Evolutionary conservation across 2,329 filamentous ascomycete genomes (phyloP).

Genomic region (Magnaporthales sp.): DNA sequence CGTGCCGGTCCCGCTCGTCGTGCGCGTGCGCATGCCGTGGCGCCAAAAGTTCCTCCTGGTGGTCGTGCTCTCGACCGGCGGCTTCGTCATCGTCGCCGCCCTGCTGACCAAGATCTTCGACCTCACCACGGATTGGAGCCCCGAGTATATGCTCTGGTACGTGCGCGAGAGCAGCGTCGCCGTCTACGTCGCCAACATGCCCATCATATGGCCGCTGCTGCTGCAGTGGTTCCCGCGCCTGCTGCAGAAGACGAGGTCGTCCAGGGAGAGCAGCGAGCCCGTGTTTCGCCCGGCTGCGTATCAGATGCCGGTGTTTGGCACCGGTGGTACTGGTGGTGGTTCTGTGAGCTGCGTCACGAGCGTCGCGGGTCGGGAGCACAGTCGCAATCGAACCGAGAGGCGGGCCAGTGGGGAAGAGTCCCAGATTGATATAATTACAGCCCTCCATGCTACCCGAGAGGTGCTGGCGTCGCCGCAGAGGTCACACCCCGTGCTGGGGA

Average conservation of each 20-base stretch:
- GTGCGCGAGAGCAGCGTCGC: constrained; percentile 43
- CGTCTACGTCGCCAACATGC: constrained; percentile 43
- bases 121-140: constrained; percentile 19
- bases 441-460: not conserved
- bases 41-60: constrained; percentile 36
- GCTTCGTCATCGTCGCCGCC: constrained; percentile 34
- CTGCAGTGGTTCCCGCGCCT: constrained; percentile 14
- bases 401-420: not conserved
- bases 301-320: not conserved
- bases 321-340: too few species aligned
- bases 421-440: not conserved
- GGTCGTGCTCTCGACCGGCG: constrained; percentile 39
- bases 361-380: not conserved
- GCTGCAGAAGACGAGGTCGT: not conserved
- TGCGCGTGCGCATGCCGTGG: constrained; percentile 28
- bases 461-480: not conserved
- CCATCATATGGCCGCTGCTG: constrained; percentile 42
- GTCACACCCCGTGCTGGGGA: too few species aligned
- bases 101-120: constrained; percentile 38
- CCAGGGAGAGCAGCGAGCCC: not conserved
- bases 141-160: constrained; percentile 40
- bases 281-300: not conserved
- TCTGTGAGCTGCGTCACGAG: not conserved
- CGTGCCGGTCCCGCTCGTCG: constrained; percentile 36
- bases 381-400: not conserved